Conservation (phyloP, 345 rosid species). For the Adansonia digitata region DNA sequence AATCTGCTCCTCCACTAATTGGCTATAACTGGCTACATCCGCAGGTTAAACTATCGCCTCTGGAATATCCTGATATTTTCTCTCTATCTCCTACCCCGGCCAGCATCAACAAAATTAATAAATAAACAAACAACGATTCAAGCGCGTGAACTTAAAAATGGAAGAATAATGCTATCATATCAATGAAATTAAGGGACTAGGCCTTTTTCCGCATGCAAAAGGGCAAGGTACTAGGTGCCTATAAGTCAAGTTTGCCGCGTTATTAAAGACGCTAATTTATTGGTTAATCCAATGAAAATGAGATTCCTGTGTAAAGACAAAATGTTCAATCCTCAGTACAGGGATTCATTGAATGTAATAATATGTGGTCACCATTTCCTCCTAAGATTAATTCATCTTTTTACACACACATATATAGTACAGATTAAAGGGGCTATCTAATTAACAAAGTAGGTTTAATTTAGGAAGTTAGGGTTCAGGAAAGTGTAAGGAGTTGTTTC, state of each 20-base stretch:
- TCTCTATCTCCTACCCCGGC: no score
- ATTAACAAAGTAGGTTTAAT: no score
- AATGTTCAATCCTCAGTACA: background rate
- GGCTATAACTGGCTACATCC: no score
- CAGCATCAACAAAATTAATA: background rate
- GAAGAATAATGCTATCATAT: background rate
- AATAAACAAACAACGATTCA: background rate
- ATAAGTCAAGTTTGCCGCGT: background rate
- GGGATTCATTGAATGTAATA: conserved; percentile 20
- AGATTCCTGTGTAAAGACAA: conserved; percentile 9
- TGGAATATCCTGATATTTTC: no score
- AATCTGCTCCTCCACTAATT: no score
- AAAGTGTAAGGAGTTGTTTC: no score
- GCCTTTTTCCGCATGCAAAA: background rate
- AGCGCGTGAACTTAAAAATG: background rate
- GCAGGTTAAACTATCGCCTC: no score
- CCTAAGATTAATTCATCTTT: background rate
- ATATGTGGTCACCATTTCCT: background rate
- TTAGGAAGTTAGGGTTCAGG: no score
- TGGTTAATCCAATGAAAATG: background rate
- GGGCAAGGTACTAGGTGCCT: background rate
- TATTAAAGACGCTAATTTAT: background rate
- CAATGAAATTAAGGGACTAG: background rate
- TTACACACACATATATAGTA: background rate
- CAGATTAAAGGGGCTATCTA: no score